phyloP scores from a whole-genome alignment of 1,139 yeast species.

The Blastobotrys niveus region DNA sequence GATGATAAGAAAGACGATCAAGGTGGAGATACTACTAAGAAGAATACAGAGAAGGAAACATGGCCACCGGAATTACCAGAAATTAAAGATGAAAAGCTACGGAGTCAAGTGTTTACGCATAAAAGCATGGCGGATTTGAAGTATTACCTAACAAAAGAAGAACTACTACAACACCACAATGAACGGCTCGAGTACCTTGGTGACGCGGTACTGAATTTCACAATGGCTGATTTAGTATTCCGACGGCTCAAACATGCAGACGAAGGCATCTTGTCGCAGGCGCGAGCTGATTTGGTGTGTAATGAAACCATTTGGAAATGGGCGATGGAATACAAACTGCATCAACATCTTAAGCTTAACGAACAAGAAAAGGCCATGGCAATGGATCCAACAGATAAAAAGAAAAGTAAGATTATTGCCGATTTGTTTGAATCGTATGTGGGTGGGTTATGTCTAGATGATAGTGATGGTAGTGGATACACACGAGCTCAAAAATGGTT shows the following conservation, averaged over 20 bases:
- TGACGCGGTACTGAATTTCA: conserved; percentile 74
- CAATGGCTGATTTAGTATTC: conserved; percentile 64
- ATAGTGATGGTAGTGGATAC: conserved; percentile 37
- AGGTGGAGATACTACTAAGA: neutral
- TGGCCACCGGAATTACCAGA: conserved; percentile 66
- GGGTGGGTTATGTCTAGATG: conserved; percentile 72
- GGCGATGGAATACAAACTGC: conserved; percentile 66
- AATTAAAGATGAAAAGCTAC: conserved; percentile 54
- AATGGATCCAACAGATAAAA: conserved; percentile 22
- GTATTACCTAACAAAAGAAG: conserved; percentile 47
- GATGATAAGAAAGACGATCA: neutral
- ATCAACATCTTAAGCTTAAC: conserved; percentile 44
- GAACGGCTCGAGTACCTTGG: conserved; percentile 93
- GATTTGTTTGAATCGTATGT: conserved; percentile 87
- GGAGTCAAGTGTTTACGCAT: conserved; percentile 74
- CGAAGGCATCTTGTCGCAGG: conserved; percentile 75
- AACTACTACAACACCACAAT: conserved; percentile 61
- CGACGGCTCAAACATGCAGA: conserved; percentile 59
- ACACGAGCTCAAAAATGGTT: conserved; percentile 58
- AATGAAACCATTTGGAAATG: conserved; percentile 70
- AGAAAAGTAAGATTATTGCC: conserved; percentile 49
- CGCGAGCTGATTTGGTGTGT: conserved; percentile 67
- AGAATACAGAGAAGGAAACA: conserved; percentile 1
- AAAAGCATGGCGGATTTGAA: conserved; percentile 57
- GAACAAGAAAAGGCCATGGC: conserved; percentile 40